Conservation (phyloP, 208 protist genomes). For the Leishmania lainsoni region DNA sequence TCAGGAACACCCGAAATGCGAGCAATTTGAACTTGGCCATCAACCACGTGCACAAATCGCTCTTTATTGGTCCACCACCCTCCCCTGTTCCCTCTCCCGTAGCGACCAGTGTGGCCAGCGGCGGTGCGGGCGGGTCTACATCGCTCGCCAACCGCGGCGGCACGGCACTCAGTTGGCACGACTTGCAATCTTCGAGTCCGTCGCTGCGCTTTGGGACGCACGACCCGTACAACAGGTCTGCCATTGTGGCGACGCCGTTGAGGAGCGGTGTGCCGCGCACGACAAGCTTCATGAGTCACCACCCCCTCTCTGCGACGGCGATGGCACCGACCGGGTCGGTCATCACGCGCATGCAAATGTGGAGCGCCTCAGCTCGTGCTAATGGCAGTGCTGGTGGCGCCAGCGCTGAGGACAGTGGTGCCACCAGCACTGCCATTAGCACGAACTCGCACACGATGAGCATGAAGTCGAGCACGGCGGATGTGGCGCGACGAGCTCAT, state of each 20-base stretch:
- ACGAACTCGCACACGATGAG: not conserved
- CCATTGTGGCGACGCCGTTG: constrained; percentile 8
- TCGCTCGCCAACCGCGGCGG: not conserved
- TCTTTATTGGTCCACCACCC: not conserved
- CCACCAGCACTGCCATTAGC: too few relatives aligned
- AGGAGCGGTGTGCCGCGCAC: constrained; percentile 6
- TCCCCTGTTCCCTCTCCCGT: not conserved
- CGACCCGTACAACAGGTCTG: constrained; percentile 24
- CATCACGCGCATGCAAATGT: not conserved
- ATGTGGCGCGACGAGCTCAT: not conserved
- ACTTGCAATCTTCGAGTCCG: constrained; percentile 6
- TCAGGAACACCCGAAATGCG: not conserved
- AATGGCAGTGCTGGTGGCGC: not conserved
- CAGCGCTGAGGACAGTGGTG: not conserved
- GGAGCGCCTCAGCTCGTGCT: not conserved
- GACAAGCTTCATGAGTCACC: constrained; percentile 16
- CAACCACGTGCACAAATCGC: not conserved
- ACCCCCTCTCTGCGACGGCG: constrained; percentile 11
- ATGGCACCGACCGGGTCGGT: constrained; percentile 7
- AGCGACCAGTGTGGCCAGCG: not conserved
- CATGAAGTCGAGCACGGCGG: constrained; percentile 1
- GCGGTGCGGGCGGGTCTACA: not conserved
- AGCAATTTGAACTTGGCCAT: not conserved
- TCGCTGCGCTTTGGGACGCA: constrained; percentile 19
- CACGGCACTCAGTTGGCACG: constrained; percentile 6